phyloP scores from a whole-genome alignment of 2,329 filamentous ascomycete species.

The Ceratocystis smalleyi region DNA sequence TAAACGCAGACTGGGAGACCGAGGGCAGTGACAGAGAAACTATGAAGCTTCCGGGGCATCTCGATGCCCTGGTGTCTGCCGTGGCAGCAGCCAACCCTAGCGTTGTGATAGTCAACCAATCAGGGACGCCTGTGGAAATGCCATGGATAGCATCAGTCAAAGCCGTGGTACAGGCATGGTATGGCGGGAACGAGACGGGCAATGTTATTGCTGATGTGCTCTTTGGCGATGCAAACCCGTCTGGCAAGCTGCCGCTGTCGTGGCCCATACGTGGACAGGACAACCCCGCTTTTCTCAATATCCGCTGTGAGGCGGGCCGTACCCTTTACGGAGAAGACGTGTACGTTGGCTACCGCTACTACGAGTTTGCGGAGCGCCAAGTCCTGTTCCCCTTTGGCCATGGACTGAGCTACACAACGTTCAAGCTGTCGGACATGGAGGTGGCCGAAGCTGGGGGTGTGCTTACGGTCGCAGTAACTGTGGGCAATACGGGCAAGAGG shows the following conservation, averaged over 20 bases:
- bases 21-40: slow-evolving; percentile 65
- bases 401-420: slow-evolving; percentile 60
- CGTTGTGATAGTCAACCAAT: slow-evolving; percentile 60
- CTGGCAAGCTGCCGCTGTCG: slow-evolving; percentile 56
- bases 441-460: slow-evolving; percentile 47
- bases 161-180: slow-evolving; percentile 63
- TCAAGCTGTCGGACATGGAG: slow-evolving; percentile 40
- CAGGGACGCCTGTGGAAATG: slow-evolving; percentile 59
- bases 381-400: slow-evolving; percentile 66
- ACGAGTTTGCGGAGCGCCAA: slow-evolving; percentile 50
- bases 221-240: slow-evolving; percentile 58
- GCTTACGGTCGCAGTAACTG: slow-evolving; percentile 32
- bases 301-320: slow-evolving; percentile 50
- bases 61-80: slow-evolving; percentile 52
- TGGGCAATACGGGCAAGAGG: slow-evolving; percentile 46
- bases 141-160: slow-evolving; percentile 41
- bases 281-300: slow-evolving; percentile 65
- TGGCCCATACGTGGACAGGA: slow-evolving; percentile 52
- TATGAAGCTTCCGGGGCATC: slow-evolving; percentile 58
- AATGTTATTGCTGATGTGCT: slow-evolving; percentile 67
- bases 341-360: slow-evolving; percentile 69
- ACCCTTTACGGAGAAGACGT: slow-evolving; percentile 67
- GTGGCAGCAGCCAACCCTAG: slow-evolving; percentile 52
- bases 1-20: slow-evolving; percentile 70
- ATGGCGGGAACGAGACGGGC: slow-evolving; percentile 73